phyloP scores from a whole-genome alignment of 148 eudicot genomes.

The Fagopyrum esculentum region DNA sequence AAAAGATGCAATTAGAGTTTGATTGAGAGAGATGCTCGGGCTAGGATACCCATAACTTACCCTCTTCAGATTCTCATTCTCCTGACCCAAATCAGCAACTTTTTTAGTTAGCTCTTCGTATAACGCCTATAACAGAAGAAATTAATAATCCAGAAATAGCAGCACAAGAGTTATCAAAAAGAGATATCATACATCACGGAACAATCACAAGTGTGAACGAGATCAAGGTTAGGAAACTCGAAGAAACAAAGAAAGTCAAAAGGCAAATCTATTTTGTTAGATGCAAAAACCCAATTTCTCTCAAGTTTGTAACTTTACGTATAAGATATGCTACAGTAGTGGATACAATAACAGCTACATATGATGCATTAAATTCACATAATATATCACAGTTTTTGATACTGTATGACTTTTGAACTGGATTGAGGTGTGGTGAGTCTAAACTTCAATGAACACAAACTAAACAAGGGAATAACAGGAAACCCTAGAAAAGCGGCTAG shows the following conservation, averaged over 20 bases:
- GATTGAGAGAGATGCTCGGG: background rate
- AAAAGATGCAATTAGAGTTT: background rate
- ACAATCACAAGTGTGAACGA: background rate
- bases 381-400: background rate
- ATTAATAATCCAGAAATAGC: background rate
- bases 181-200: background rate
- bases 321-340: background rate
- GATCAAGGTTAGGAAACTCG: background rate
- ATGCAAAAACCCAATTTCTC: background rate
- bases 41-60: slow-evolving; percentile 20
- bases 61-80: slow-evolving; percentile 13
- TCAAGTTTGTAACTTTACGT: background rate
- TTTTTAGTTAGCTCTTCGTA: no score
- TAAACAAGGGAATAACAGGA: background rate
- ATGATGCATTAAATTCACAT: background rate
- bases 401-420: background rate
- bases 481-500: background rate
- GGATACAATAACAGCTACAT: background rate
- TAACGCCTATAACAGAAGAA: no score
- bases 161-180: background rate
- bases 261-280: background rate
- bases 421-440: background rate
- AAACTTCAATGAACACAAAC: background rate
- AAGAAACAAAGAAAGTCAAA: background rate
- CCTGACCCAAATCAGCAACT: no score